Evolutionary conservation across 768 basidiomycete genomes (phyloP), one percentile per base, ranked within the genome.

Genomic region (Psilocybe tampanensis): DNA sequence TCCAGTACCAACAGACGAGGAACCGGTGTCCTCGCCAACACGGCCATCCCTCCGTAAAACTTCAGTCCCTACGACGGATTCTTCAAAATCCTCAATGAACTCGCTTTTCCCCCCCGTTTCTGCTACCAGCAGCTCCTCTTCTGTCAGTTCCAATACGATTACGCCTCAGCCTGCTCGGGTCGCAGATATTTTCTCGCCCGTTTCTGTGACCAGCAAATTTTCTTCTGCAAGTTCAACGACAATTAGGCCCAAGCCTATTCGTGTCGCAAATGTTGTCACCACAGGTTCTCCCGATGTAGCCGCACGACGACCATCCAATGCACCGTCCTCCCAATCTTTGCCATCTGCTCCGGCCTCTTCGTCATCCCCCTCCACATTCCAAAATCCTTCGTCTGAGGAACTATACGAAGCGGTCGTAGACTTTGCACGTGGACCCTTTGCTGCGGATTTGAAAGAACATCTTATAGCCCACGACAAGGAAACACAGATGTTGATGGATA

Each of bases 401-500:
- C 42, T 21, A 1, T 19, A 47, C 24, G 34, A 18, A 50, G 17
- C 43, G n/a, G 54, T 67, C 11, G 26, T 29, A 11, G 42, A 29
- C 1, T 68, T 70, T 51, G 56, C 67, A 0, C 33, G 53, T 11
- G 64, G 62, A 26, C 41, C 57, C 2, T 61, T 76, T 19, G 70
- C 70, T 3, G 61, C 55, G 1, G 67, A 70, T 15, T 63, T 80
- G 5, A 60, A 65, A 1, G 24, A 52, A 0, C 44, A 21, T 29
- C 51, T 76, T 3, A 76, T 83, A 29, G 72, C 74, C 0, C 76
- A 83, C 43, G 65, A 72, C 52, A 17, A 24, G 2, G 56, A 68
- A 5, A 61, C 72, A 3, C 79, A 82, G 45, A 44, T 33, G 8
- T 6, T 74, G 1, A 58, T 82, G 44, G 80, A 82, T 41, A 33